phyloP scores from a whole-genome alignment of 2,329 filamentous ascomycete genomes.

The Paecilomyces dactylethromorphus region DNA sequence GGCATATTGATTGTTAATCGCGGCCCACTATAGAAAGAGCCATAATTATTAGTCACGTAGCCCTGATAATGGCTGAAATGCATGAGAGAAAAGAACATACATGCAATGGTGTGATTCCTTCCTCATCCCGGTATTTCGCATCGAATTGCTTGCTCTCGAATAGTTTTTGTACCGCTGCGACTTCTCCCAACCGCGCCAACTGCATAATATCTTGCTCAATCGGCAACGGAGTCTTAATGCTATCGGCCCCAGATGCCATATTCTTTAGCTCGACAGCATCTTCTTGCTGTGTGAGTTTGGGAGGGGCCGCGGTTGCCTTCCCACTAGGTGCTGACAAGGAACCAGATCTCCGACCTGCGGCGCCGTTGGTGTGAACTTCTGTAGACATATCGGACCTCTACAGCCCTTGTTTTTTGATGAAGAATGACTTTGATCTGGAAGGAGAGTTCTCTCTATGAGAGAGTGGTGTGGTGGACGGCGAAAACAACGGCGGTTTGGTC shows the following conservation, averaged over 20 bases:
- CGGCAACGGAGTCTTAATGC: slow-evolving; percentile 29
- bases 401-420: not conserved
- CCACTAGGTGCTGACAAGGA: slow-evolving; percentile 19
- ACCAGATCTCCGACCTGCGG: slow-evolving; percentile 15
- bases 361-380: slow-evolving; percentile 16
- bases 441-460: not conserved
- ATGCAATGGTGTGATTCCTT: slow-evolving; percentile 93
- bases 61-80: not conserved
- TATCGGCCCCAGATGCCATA: slow-evolving; percentile 22
- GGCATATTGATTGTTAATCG: slow-evolving; percentile 97
- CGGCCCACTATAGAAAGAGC: slow-evolving; percentile 67
- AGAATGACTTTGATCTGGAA: not conserved
- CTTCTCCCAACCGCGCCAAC: slow-evolving; percentile 79
- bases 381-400: slow-evolving; percentile 16
- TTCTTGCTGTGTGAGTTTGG: slow-evolving; percentile 24
- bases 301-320: slow-evolving; percentile 25
- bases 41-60: slow-evolving; percentile 10
- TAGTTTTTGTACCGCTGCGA: slow-evolving; percentile 78
- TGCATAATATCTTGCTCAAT: slow-evolving; percentile 87
- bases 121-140: slow-evolving; percentile 76
- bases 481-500: not conserved
- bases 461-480: not conserved
- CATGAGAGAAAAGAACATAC: slow-evolving; percentile 39
- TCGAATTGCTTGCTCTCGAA: slow-evolving; percentile 78
- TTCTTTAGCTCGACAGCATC: slow-evolving; percentile 33